Evolutionary conservation across 805 yeast genomes (phyloP).

Genomic region (Schwanniomyces polymorphus): DNA sequence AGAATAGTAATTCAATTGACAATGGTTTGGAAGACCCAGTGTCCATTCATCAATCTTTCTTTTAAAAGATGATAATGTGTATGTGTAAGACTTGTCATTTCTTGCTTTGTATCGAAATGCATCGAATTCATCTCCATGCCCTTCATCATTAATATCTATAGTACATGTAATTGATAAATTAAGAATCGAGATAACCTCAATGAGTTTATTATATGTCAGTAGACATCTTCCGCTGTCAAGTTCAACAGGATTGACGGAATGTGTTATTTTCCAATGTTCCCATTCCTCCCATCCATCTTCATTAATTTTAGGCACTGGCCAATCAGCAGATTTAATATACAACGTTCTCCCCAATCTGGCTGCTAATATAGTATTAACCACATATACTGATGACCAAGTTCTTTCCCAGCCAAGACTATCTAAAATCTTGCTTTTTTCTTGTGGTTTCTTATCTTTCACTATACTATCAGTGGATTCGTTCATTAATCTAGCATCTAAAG

Average conservation of each 20-base stretch:
- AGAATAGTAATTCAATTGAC: constrained; percentile 8
- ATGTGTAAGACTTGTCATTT: background rate
- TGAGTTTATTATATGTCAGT: constrained; percentile 15
- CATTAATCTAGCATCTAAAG: constrained; percentile 23
- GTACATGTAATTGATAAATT: constrained; percentile 21
- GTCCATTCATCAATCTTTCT: background rate
- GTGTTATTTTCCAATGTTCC: constrained; percentile 18
- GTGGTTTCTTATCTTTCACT: constrained; percentile 1
- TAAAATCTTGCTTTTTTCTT: constrained; percentile 5
- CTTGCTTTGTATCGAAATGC: background rate
- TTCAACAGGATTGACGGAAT: constrained; percentile 4
- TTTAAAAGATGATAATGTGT: constrained; percentile 1
- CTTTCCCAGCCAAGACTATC: constrained; percentile 17
- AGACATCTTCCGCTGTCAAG: constrained; percentile 20
- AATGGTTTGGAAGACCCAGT: constrained; percentile 12
- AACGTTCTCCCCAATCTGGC: constrained; percentile 24
- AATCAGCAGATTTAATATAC: constrained; percentile 19
- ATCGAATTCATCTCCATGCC: background rate
- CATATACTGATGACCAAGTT: constrained; percentile 23
- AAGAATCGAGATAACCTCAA: constrained; percentile 14
- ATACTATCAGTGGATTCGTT: background rate
- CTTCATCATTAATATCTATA: constrained; percentile 12
- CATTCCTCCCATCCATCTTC: constrained; percentile 27
- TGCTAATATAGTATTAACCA: constrained; percentile 19
- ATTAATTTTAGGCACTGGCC: constrained; percentile 19